phyloP scores from a whole-genome alignment of 306 rosid species.

The Prunus mume region DNA sequence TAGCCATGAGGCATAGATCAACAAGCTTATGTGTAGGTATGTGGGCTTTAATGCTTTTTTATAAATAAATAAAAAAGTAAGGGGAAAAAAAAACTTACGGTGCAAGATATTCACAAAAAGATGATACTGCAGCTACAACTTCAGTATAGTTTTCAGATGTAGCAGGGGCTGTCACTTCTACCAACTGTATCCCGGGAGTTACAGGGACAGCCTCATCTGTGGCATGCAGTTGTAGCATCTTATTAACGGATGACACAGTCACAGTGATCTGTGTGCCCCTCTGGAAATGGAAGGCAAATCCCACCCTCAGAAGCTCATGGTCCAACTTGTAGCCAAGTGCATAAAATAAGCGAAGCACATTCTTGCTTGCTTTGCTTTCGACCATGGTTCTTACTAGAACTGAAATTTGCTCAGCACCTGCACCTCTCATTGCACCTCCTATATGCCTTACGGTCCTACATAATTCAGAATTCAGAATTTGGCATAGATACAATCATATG shows the following conservation, averaged over 20 bases:
- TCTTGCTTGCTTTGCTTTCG: constrained; percentile 88
- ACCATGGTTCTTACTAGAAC: constrained; percentile 84
- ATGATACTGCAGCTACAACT: constrained; percentile 67
- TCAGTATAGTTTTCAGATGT: constrained; percentile 71
- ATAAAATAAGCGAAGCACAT: constrained; percentile 76
- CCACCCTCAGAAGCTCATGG: constrained; percentile 80
- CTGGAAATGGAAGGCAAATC: constrained; percentile 69
- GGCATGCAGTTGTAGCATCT: constrained; percentile 86
- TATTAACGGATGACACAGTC: constrained; percentile 76
- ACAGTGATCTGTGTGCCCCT: constrained; percentile 75
- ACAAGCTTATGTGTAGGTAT: neutral
- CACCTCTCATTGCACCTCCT: constrained; percentile 96
- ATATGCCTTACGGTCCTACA: constrained; percentile 79
- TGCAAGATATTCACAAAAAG: constrained; percentile 95
- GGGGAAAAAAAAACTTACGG: constrained; percentile 55
- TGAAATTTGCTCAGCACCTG: constrained; percentile 93
- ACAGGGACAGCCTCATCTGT: constrained; percentile 88
- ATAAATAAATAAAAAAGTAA: constrained; percentile 2
- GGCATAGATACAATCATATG: neutral
- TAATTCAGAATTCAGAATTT: constrained; percentile 9
- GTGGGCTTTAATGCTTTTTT: neutral
- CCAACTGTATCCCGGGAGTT: constrained; percentile 89
- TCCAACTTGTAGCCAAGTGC: constrained; percentile 90
- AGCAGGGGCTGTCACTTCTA: constrained; percentile 97
- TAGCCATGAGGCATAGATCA: neutral